These are phyloP conservation scores for Ziziphus jujuba DNA, from an alignment of 306 rosid genomes.

Conservation along the genomic window DNA sequence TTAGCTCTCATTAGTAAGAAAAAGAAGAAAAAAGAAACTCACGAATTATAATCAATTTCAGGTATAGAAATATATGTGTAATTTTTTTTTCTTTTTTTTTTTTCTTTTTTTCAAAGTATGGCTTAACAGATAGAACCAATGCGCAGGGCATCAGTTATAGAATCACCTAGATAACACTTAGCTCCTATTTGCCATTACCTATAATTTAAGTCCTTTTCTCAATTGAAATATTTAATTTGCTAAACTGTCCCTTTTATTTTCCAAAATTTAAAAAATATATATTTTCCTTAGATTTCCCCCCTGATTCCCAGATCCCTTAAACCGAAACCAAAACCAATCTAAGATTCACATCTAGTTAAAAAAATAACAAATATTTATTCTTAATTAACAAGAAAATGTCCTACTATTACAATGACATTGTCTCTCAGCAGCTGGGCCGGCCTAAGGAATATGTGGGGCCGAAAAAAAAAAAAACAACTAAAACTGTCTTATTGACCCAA, in stretches of 20 bases:
- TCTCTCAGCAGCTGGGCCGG: slow-evolving; percentile 56
- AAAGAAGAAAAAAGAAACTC: too few relatives aligned
- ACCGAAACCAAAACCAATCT: neutral
- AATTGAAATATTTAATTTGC: neutral
- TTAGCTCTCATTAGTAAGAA: too few relatives aligned
- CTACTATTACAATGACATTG: slow-evolving; percentile 23
- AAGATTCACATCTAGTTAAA: neutral
- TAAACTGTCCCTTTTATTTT: neutral
- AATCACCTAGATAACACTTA: neutral
- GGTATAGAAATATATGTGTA: too few relatives aligned
- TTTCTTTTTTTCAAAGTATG: too few relatives aligned
- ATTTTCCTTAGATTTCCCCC: neutral
- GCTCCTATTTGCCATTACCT: neutral
- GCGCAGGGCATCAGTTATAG: neutral
- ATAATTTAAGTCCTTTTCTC: neutral
- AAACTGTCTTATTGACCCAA: slow-evolving; percentile 20
- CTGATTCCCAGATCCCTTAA: neutral
- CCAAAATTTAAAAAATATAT: neutral
- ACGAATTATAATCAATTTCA: too few relatives aligned
- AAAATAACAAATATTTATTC: neutral
- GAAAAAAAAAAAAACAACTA: neutral
- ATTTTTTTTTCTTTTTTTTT: too few relatives aligned
- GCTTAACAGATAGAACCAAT: neutral
- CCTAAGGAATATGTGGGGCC: slow-evolving; percentile 50
- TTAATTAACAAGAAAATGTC: neutral